These are phyloP conservation scores for Murraya koenigii DNA, from an alignment of 345 rosid genomes.

Conservation along the genomic window DNA sequence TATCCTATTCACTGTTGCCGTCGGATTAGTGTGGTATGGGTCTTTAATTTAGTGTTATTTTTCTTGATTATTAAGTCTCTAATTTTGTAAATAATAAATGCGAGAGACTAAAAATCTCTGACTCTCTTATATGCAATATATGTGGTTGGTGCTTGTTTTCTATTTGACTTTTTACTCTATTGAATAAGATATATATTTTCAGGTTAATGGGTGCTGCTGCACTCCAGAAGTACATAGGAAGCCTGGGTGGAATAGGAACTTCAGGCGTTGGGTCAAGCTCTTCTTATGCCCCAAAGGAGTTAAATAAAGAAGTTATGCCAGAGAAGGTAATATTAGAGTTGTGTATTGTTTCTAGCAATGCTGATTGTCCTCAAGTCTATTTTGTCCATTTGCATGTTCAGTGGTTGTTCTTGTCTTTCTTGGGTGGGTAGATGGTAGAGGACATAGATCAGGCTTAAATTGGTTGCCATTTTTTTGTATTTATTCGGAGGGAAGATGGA, in stretches of 20 bases:
- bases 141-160: constrained; percentile 11
- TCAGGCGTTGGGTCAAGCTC: constrained; percentile 98
- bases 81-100: background rate
- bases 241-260: constrained; percentile 95
- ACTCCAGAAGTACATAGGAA: constrained; percentile 89
- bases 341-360: background rate
- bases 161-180: constrained; percentile 18
- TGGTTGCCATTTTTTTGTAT: background rate
- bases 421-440: background rate
- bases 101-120: background rate
- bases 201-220: constrained; percentile 98
- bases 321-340: constrained; percentile 64
- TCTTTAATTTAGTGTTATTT: constrained; percentile 10
- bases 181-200: constrained; percentile 21
- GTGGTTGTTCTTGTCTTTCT: background rate
- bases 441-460: background rate
- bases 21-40: constrained; percentile 81
- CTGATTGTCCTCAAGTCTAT: constrained; percentile 1
- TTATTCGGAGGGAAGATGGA: background rate
- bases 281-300: constrained; percentile 82
- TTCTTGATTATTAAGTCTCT: constrained; percentile 1
- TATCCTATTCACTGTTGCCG: constrained; percentile 79
- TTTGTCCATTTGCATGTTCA: background rate
- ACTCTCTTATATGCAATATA: constrained; percentile 5
- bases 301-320: constrained; percentile 89